Percentiles rank a stretch among this genome's conserved stretches.
phyloP scores from a whole-genome alignment of 306 rosid genomes.

The Pueraria montana region DNA sequence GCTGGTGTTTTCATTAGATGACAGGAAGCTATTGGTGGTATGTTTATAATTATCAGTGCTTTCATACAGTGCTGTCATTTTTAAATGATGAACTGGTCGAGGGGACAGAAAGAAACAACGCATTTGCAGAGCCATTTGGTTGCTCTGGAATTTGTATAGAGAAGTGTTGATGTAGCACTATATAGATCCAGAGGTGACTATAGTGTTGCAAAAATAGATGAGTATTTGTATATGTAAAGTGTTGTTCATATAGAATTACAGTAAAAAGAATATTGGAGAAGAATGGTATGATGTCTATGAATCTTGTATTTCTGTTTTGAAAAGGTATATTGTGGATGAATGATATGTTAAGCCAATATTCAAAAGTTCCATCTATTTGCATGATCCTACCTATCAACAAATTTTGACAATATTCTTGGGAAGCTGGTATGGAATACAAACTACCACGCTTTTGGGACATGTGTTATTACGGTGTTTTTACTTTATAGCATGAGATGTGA shows the following conservation, averaged over 20 bases:
- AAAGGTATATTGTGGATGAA: neutral
- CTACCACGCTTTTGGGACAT: neutral
- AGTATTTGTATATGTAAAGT: neutral
- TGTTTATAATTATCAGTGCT: neutral
- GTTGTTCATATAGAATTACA: neutral
- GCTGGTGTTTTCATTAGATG: neutral
- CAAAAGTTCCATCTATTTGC: neutral
- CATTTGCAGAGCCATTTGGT: conserved; percentile 7
- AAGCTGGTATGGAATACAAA: neutral
- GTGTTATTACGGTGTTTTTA: neutral
- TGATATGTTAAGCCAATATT: neutral
- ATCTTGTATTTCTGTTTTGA: neutral
- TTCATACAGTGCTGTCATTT: neutral
- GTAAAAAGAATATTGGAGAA: neutral
- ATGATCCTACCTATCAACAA: neutral
- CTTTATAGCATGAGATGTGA: neutral
- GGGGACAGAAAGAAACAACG: neutral
- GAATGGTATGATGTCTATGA: neutral
- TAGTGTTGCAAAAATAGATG: neutral
- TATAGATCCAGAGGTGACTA: neutral
- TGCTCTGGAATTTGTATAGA: neutral
- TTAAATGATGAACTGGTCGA: neutral
- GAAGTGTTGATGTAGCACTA: neutral
- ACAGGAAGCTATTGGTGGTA: neutral
- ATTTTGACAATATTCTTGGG: conserved; percentile 7